Evolutionary conservation across 75 land plant genomes (phyloP), one percentile per base, ranked within the genome.

Genomic region (Cunninghamia lanceolata): DNA sequence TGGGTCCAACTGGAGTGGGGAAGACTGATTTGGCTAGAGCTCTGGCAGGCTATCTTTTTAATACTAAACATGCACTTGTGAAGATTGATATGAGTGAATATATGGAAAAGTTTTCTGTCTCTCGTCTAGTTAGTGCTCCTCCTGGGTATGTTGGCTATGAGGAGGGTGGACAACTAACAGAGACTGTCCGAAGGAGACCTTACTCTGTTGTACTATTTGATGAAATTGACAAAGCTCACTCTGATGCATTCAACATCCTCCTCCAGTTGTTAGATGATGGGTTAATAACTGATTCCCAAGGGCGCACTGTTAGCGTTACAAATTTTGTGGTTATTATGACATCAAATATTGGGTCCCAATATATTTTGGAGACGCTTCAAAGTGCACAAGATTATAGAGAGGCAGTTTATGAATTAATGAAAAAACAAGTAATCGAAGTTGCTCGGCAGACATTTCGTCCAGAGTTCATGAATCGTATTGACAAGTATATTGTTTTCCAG

Each of bases 131-230:
- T 83, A 95, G 99, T 43, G 94, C 97, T 47, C 97, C 97, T 25
- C 99, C 95, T 30, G 98, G 99, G 45, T 95, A 96, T 90, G 97
- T 98, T 82, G 99, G 99, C 4, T 98, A 98, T 85, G 99, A 96
- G 83, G 99, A 98, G 89, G 99, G 99, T 56, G 99, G 99, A 7
- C 99, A 98, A 85, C 91, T 98, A 4, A 98, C 96, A n/a, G 97
- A 98, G 88, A 83, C 93, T 39, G 93, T 98, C 70, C 91, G 99
- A 8, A 88, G 99, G 76, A 91, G 99, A 78, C 99, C 97, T 17
- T 98, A 98, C 86, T 89, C 95, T 68, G 99, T 98, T 21, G 89
- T 98, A 9, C 89, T 98, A 28, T 98, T 98, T 90, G 99, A 98
- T 88, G 99, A 98, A 85, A 96, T 98, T 80, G 99, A 98, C 88